A percentile compares a stretch with the other conserved stretches of the same genome.
Conservation (phyloP, 306 rosid species). For the Medicago arabica region DNA sequence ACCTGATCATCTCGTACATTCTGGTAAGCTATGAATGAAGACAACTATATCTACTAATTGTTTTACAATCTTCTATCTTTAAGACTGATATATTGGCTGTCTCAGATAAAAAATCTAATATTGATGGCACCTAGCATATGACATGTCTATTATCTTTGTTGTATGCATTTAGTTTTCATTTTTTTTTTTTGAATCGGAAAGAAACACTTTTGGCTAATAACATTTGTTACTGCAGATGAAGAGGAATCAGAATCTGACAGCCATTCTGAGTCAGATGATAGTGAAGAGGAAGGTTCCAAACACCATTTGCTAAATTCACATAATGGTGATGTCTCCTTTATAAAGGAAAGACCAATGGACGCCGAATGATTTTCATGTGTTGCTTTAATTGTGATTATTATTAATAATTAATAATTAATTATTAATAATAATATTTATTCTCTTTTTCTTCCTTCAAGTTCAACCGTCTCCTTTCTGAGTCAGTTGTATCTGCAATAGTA, state of each 20-base stretch:
- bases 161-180: background rate
- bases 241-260: slow-evolving; percentile 69
- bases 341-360: slow-evolving; percentile 71
- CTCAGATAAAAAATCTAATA: slow-evolving; percentile 6
- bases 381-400: slow-evolving; percentile 26
- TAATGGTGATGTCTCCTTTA: slow-evolving; percentile 60
- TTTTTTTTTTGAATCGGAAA: background rate
- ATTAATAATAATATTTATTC: background rate
- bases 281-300: slow-evolving; percentile 67
- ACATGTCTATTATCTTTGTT: slow-evolving; percentile 2
- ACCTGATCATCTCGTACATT: slow-evolving; percentile 65
- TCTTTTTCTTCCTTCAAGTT: slow-evolving; percentile 37
- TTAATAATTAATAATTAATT: slow-evolving; percentile 26
- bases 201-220: slow-evolving; percentile 12
- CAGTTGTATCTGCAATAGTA: slow-evolving; percentile 27
- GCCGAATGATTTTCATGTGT: slow-evolving; percentile 45
- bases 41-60: background rate
- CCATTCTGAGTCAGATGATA: slow-evolving; percentile 58
- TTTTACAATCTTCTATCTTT: slow-evolving; percentile 31
- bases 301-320: slow-evolving; percentile 66
- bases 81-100: slow-evolving; percentile 25
- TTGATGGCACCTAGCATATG: background rate
- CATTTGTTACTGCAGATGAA: slow-evolving; percentile 57
- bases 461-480: background rate
- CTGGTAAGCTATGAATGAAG: slow-evolving; percentile 60